These are phyloP conservation scores for Pythium insidiosum DNA, from an alignment of 352 stramenopile genomes.

Conservation along the genomic window DNA sequence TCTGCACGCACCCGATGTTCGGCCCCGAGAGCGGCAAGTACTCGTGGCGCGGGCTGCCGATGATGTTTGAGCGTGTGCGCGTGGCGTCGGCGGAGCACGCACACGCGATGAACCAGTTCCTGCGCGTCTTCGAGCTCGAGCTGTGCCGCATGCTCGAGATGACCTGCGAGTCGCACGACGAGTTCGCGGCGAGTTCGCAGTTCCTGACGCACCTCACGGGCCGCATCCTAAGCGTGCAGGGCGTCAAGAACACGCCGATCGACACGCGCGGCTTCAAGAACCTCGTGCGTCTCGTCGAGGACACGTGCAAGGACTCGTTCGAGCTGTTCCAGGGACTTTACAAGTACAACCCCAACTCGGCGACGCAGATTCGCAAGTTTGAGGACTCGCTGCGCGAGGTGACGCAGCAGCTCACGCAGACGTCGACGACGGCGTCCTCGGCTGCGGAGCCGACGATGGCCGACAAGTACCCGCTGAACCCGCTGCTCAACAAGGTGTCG, in stretches of 20 bases:
- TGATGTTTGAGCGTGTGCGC: constrained; percentile 95
- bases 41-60: constrained; percentile 91
- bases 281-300: constrained; percentile 94
- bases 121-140: constrained; percentile 95
- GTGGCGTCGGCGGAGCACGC: constrained; percentile 55
- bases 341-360: constrained; percentile 94
- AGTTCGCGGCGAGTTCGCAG: constrained; percentile 95
- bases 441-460: constrained; percentile 24
- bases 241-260: constrained; percentile 87
- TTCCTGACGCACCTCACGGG: constrained; percentile 98
- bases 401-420: constrained; percentile 25
- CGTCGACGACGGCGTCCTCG: not conserved
- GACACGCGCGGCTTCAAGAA: constrained; percentile 97
- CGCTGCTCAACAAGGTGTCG: constrained; percentile 78
- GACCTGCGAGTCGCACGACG: constrained; percentile 94
- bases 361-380: constrained; percentile 76
- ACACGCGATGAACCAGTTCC: constrained; percentile 84
- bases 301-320: constrained; percentile 96
- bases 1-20: constrained; percentile 99
- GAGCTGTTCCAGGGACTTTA: constrained; percentile 98
- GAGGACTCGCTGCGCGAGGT: constrained; percentile 53
- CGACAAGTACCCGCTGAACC: constrained; percentile 54
- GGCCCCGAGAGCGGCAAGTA: constrained; percentile 94
- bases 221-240: constrained; percentile 90
- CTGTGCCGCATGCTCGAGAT: constrained; percentile 96